These are phyloP conservation scores for Ephemerocybe angulata DNA, from an alignment of 768 basidiomycete species.

Conservation along the genomic window DNA sequence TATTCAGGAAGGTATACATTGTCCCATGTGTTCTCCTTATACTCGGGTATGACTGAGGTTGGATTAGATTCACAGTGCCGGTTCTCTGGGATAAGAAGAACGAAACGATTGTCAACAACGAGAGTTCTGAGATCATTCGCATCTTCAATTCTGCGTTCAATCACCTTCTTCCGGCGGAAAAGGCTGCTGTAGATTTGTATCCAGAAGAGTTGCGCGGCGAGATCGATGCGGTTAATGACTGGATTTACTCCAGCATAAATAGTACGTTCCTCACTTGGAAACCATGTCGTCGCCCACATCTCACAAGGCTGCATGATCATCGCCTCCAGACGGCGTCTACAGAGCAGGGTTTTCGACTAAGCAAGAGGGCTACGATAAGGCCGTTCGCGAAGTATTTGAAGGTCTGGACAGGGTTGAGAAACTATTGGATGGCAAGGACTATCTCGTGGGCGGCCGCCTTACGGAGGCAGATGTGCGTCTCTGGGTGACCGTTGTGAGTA, in stretches of 20 bases:
- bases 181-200: slow-evolving; percentile 70
- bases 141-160: slow-evolving; percentile 89
- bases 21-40: background rate
- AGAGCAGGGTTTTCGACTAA: slow-evolving; percentile 82
- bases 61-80: slow-evolving; percentile 75
- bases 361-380: slow-evolving; percentile 76
- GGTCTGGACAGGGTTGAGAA: slow-evolving; percentile 81
- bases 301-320: background rate
- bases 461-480: slow-evolving; percentile 86
- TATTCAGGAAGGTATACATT: slow-evolving; percentile 60
- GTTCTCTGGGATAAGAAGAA: slow-evolving; percentile 90
- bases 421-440: slow-evolving; percentile 73
- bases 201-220: slow-evolving; percentile 65
- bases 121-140: slow-evolving; percentile 92
- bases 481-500: slow-evolving; percentile 85
- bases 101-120: slow-evolving; percentile 91
- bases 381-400: slow-evolving; percentile 70
- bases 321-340: slow-evolving; percentile 72
- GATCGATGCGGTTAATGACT: slow-evolving; percentile 83
- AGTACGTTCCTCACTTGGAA: slow-evolving; percentile 41
- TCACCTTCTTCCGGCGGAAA: slow-evolving; percentile 59
- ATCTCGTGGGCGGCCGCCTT: slow-evolving; percentile 75
- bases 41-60: background rate
- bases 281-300: background rate
- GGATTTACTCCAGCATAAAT: slow-evolving; percentile 84